Evolutionary conservation across 768 basidiomycete genomes (phyloP).

Genomic region (Suillus subaureus): DNA sequence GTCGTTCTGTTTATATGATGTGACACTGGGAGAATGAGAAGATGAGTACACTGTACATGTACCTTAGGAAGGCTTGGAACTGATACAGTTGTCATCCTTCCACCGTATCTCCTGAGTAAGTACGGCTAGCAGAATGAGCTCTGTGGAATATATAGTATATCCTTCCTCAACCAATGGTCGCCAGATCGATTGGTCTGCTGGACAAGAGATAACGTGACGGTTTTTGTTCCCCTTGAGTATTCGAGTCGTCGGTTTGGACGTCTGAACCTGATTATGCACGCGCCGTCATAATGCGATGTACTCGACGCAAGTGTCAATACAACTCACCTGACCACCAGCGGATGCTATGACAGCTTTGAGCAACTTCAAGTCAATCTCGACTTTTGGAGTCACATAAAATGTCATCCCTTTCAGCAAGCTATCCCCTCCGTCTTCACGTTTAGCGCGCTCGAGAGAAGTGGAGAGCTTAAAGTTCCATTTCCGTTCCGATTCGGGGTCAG

Average conservation of each 20-base stretch:
- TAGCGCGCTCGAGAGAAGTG: conserved; percentile 62
- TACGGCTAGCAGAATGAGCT: conserved; percentile 65
- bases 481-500: conserved; percentile 62
- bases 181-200: conserved; percentile 69
- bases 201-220: conserved; percentile 67
- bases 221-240: conserved; percentile 50
- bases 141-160: conserved; percentile 64
- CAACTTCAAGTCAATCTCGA: conserved; percentile 57
- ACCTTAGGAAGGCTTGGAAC: conserved; percentile 1
- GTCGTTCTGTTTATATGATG: not conserved
- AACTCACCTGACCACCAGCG: conserved; percentile 69
- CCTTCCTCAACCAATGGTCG: conserved; percentile 53
- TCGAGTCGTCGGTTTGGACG: conserved; percentile 54
- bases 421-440: conserved; percentile 40
- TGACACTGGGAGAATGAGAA: not conserved
- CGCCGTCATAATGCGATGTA: not conserved
- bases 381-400: conserved; percentile 76
- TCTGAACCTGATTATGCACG: conserved; percentile 36
- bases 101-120: conserved; percentile 70
- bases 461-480: conserved; percentile 67
- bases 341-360: conserved; percentile 70
- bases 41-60: not conserved
- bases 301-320: not conserved
- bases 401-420: conserved; percentile 63
- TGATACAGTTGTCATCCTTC: conserved; percentile 43